A percentile compares a stretch with the other conserved stretches of the same genome.
Evolutionary conservation across 805 yeast species (phyloP).

Genomic region (Pichia manshurica): DNA sequence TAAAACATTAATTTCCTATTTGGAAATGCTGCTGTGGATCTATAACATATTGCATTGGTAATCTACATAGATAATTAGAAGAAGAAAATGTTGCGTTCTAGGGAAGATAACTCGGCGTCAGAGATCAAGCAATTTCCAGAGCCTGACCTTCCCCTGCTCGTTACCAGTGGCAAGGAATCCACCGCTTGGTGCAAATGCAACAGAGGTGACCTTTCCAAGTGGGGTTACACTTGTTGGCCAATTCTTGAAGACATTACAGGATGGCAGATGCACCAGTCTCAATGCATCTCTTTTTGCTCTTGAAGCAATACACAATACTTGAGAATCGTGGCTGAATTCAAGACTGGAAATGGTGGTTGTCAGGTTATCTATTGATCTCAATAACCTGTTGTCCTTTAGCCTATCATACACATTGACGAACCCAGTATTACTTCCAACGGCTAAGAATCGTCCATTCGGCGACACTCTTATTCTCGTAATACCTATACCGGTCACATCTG

Average conservation of each 20-base stretch:
- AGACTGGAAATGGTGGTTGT: constrained; percentile 74
- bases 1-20: no score
- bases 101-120: not conserved
- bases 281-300: constrained; percentile 82
- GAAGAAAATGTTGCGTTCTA: no score
- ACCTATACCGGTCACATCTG: constrained; percentile 80
- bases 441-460: constrained; percentile 66
- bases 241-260: constrained; percentile 79
- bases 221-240: constrained; percentile 99
- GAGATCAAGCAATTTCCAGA: constrained; percentile 57
- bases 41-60: no score
- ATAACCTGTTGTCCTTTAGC: constrained; percentile 39
- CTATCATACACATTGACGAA: constrained; percentile 83
- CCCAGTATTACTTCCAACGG: constrained; percentile 85
- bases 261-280: constrained; percentile 80
- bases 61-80: no score
- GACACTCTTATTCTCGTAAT: constrained; percentile 62
- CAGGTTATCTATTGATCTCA: constrained; percentile 66
- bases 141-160: constrained; percentile 81
- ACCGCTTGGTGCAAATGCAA: constrained; percentile 70
- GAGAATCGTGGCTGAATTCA: constrained; percentile 81
- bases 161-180: constrained; percentile 88
- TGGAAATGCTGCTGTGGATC: no score
- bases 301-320: constrained; percentile 78
- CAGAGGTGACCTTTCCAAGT: constrained; percentile 83